Evolutionary conservation across 83 land plant species (phyloP).

Genomic region (Picea engelmannii): DNA sequence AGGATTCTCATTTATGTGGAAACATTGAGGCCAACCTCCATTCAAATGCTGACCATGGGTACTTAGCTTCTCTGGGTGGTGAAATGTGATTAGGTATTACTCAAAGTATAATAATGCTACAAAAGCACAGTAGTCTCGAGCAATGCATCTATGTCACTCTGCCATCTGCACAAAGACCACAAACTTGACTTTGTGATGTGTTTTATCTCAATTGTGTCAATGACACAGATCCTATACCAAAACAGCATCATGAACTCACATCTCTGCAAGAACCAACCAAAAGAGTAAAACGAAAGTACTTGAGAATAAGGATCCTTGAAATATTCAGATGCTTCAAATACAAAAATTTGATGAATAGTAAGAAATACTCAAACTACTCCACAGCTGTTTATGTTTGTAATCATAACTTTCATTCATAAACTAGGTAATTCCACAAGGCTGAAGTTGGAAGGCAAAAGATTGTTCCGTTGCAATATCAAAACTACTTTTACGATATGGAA

Average conservation of each 20-base stretch:
- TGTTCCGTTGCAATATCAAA: background rate
- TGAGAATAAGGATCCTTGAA: background rate
- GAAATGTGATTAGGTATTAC: background rate
- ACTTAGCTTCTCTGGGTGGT: no score
- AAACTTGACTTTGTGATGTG: background rate
- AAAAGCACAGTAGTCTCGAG: background rate
- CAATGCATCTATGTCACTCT: background rate
- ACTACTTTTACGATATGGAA: background rate
- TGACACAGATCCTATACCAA: background rate
- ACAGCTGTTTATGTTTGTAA: background rate
- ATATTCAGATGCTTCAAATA: background rate
- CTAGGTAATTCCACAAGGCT: background rate
- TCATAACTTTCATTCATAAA: background rate
- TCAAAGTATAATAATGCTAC: background rate
- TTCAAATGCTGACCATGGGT: background rate
- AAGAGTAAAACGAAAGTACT: background rate
- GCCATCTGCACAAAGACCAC: background rate
- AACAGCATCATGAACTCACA: background rate
- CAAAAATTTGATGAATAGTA: background rate
- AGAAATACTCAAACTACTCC: background rate
- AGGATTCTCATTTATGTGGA: background rate
- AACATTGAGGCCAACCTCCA: background rate
- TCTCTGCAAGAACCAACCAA: background rate
- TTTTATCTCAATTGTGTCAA: background rate
- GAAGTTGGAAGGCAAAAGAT: background rate